Base-by-base conservation (phyloP, 495 filamentous ascomycete species). In the Lophium mytilinum region DNA sequence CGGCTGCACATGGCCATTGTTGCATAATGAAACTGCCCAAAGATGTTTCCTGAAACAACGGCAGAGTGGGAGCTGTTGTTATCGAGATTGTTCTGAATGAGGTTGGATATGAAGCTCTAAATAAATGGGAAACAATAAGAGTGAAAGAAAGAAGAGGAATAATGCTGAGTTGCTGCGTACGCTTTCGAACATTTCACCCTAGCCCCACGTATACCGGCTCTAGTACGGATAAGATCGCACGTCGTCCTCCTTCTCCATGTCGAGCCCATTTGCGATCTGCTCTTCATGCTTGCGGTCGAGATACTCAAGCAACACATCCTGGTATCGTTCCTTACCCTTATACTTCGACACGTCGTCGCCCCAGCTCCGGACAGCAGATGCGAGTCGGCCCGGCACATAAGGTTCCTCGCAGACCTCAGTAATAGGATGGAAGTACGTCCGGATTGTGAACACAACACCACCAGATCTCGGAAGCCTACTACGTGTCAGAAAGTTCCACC, bases 251-350 rank as follows among this genome's bases (percentile, higher is more conserved):
- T 62, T 67, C 33, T 21, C 37, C 57, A 71, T 11, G 17, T 68
- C 67, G 49, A 74, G 40, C 11, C 90, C 89, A 10, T 66, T 72
- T 30, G 72, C 76, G 15, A 93, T 65, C 78, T 95, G 89, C 71
- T 88, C 84, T 68, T 77, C 68, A 75, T 94, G 89, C 75, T 86
- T 87, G 67, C 62, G 64, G 73, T 95, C 90, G 67, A 96, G 67
- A 73, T 83, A 96, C 73, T 90, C 87, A 61, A 95, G 71, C 68
- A 96, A 69, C 3, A 94, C 83, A 36, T 88, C 84, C 58, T 79
- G 77, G 72, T 89, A 95, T 67, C 76, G 81, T 65, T 89, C 88
- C 73, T 78, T 84, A 17, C 90, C 90, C 74, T 94, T 94, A 69
- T 96, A 95, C 71, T 73, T 73, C 35, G 80, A 79, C 9, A 95